Evolutionary conservation across 2,329 filamentous ascomycete genomes (phyloP), one percentile per base, ranked within the genome.

Genomic region (Chaetomiaceae sp.): DNA sequence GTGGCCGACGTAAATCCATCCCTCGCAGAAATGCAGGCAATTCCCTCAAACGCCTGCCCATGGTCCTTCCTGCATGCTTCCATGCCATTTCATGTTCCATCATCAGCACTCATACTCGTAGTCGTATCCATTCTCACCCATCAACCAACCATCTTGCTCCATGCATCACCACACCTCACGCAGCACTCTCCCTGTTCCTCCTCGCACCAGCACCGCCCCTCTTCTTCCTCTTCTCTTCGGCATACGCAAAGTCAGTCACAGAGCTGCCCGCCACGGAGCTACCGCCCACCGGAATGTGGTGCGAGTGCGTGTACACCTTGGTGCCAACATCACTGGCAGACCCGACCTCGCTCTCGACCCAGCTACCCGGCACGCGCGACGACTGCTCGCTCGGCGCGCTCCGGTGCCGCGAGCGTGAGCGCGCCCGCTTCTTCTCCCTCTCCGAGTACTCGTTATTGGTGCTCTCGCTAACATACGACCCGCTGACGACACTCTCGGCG

Each of bases 291-390:
- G 80, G 80, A 65, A 81, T 78, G 34, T 65, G 63, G 22, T 64
- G 61, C 20, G 75, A 68, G 60, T 82, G 78, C 59, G 72, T 72
- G 63, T 83, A 82, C 34, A 78, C 75, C 73, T 82, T 82, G 60
- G 78, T 82, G 27, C 80, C 80, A 8, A 77, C 60, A 2, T 82
- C 79, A 64, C 75, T 76, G 40, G 36, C 15, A 4, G 68, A 64
- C 39, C 63, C 69, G 55, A 64, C 66, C 53, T 74, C 73, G 63
- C 73, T 75, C 52, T 70, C 68, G 43, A 61, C 64, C 64, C 69
- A 72, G 47, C 68, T 68, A 27, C 70, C 69, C 2, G 71, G 69
- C 25, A 71, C 62, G 5, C 20, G 38, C n/a, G 67, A 64, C 23
- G 69, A 64, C 52, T 66, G 55, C 37, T 47, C 57, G 17, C 59